Base-by-base conservation (phyloP, 139 green algal genomes). In the Edaphochlamys debaryana region DNA sequence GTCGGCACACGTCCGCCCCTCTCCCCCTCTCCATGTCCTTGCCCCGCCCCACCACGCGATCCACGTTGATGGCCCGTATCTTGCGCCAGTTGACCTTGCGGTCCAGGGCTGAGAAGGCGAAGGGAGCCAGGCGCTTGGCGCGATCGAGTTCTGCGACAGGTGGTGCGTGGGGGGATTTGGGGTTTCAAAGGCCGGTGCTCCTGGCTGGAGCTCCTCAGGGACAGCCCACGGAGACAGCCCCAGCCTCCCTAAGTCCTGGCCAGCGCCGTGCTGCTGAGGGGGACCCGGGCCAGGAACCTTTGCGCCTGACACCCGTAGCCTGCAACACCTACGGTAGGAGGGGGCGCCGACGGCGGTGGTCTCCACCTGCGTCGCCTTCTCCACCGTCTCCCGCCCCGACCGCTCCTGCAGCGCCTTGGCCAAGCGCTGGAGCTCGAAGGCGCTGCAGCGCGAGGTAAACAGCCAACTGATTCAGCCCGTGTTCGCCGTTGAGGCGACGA, bases 31-130 rank as follows among this genome's bases (percentile, higher is more conserved):
- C n/a, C n/a, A n/a, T n/a, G n/a, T n/a, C n/a, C n/a, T n/a, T n/a
- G n/a, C n/a, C n/a, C n/a, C n/a, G n/a, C 45, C 84, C 19, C 69
- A 88, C 76, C 84, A 85, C 62, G 34, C 56, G 37, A 5, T 88
- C 84, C 41, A 85, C 27, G 34, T 81, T 85, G 4, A 89, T n/a
- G 1, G 73, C 79, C 8, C 85, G 79, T 22, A 89, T 68, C 74
- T 87, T 86, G 48, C 80, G 69, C 85, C 85, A 89, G 56, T 86
- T 86, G 27, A 89, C n/a, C 37, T 87, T 89, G 19, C 80, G 85
- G 42, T 79, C 79, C 3, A 81, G 75, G 4, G 79, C 71, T 30
- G 38, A 34, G 45, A 86, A 89, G 13, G 79, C 52, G 29, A 89
- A 89, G 19, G 85, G 52, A 9, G 42, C 66, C 66, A 89, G 36